Base-by-base conservation (phyloP, 768 basidiomycete species). In the Russula vinacea region DNA sequence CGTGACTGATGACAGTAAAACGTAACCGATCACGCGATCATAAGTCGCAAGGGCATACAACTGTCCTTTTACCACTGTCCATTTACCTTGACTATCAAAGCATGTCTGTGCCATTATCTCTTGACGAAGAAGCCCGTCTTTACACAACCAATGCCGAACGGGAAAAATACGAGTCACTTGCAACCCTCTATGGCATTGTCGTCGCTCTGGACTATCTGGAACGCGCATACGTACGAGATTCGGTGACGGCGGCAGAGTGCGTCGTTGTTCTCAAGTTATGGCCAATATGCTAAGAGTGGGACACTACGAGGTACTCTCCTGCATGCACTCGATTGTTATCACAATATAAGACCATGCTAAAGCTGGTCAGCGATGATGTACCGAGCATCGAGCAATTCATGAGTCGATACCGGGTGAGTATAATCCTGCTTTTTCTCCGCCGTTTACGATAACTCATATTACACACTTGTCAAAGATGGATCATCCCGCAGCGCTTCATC, bases 281-380 rank as follows among this genome's bases (percentile, higher is more conserved):
- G 47, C 17, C 29, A 59, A 73, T 75, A 72, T 78, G 75, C 73
- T 76, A 65, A 75, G 72, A 69, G 60, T 59, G 33, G 60, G 58
- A 63, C 42, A 35, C 65, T 67, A 74, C 83, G 83, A 97, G 94
- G 81, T 99, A 98, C 74, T 94, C 94, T 67, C 95, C 94, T 61
- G 94, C 94, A 65, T 99, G 96, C 74, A 94, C 92, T 16, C 84
- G 90, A 45, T 78, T 99, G n/a, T 77, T 98, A 16, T 92, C 93
- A 8, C 94, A 97, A 76, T 98, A 97, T 80, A 97, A 97, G 83
- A 95, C 93, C 0, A 92, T 97, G 86, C 78, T 94, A 65, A 97
- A 94, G 76, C 82, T 98, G n/a, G 89, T 98, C 13, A 87, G 87
- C n/a, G 86, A 92, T 59, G 89, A 89, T 24, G 92, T 95, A 10